These are phyloP conservation scores for Penicillium egyptiacum DNA, from an alignment of 495 filamentous ascomycete genomes.

Conservation along the genomic window DNA sequence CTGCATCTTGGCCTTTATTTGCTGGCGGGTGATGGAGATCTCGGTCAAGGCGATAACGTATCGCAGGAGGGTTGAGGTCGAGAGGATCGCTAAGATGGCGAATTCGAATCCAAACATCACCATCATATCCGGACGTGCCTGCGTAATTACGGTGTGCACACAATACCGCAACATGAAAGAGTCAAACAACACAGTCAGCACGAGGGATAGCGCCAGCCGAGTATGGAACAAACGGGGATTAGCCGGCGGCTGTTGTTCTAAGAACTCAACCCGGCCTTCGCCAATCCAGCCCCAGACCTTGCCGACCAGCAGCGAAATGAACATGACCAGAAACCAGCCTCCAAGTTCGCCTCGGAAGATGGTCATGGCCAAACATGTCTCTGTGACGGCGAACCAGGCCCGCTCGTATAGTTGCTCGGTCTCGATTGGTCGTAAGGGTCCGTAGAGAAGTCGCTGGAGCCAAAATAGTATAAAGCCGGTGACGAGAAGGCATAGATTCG, in stretches of 20 bases:
- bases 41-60: constrained; percentile 82
- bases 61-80: constrained; percentile 71
- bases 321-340: constrained; percentile 93
- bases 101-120: constrained; percentile 99
- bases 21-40: constrained; percentile 67
- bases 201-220: constrained; percentile 73
- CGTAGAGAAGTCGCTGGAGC: constrained; percentile 87
- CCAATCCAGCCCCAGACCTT: constrained; percentile 99
- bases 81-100: constrained; percentile 76
- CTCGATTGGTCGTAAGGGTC: constrained; percentile 87
- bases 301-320: constrained; percentile 83
- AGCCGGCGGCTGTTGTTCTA: constrained; percentile 92
- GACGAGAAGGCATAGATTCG: constrained; percentile 79
- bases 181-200: constrained; percentile 75
- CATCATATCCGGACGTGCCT: constrained; percentile 96
- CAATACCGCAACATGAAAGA: constrained; percentile 75
- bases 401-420: constrained; percentile 96
- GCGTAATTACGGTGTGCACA: constrained; percentile 74
- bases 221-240: constrained; percentile 89
- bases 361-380: constrained; percentile 98
- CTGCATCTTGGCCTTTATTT: constrained; percentile 62
- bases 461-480: constrained; percentile 77
- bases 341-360: constrained; percentile 95
- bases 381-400: constrained; percentile 94
- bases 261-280: constrained; percentile 86